A percentile compares a stretch with the other conserved stretches of the same genome.
Conservation (phyloP, 352 stramenopile genomes). For the Lagenidium giganteum region DNA sequence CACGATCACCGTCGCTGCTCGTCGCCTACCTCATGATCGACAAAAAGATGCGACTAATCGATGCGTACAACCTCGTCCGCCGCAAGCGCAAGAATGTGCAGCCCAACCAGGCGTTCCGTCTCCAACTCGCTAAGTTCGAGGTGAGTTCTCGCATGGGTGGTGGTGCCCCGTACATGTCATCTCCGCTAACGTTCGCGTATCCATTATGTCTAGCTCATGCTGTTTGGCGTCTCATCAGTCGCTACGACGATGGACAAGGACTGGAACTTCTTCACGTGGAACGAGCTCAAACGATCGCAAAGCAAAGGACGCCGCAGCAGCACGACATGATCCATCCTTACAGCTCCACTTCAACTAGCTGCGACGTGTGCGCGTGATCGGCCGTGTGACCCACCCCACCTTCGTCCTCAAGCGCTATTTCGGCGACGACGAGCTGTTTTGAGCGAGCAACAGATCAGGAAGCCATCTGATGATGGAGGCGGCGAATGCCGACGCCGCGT, state of each 20-base stretch:
- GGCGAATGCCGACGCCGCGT: no score
- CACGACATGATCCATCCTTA: no score
- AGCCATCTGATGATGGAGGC: no score
- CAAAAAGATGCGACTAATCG: slow-evolving; percentile 48
- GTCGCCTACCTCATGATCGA: slow-evolving; percentile 69
- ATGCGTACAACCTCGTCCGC: slow-evolving; percentile 53
- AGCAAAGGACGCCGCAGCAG: no score
- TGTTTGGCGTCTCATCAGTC: slow-evolving; percentile 48
- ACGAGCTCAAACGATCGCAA: slow-evolving; percentile 49
- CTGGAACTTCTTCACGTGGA: slow-evolving; percentile 73
- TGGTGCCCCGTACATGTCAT: no score
- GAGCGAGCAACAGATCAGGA: no score
- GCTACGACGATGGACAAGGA: slow-evolving; percentile 47
- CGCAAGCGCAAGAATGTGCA: slow-evolving; percentile 37
- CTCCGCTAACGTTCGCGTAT: no score
- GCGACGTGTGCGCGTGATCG: no score
- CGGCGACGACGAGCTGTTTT: no score
- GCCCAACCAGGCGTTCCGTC: slow-evolving; percentile 52
- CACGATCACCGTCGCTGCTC: slow-evolving; percentile 45
- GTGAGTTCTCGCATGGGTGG: slow-evolving; percentile 6
- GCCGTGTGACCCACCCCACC: no score
- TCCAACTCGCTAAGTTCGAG: slow-evolving; percentile 70
- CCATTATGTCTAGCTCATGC: slow-evolving; percentile 38
- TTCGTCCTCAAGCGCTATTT: no score
- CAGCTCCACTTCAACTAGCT: no score